A percentile compares a stretch with the other conserved stretches of the same genome.
Conservation (phyloP, 768 basidiomycete genomes). For the Pulveroboletus sp. region DNA sequence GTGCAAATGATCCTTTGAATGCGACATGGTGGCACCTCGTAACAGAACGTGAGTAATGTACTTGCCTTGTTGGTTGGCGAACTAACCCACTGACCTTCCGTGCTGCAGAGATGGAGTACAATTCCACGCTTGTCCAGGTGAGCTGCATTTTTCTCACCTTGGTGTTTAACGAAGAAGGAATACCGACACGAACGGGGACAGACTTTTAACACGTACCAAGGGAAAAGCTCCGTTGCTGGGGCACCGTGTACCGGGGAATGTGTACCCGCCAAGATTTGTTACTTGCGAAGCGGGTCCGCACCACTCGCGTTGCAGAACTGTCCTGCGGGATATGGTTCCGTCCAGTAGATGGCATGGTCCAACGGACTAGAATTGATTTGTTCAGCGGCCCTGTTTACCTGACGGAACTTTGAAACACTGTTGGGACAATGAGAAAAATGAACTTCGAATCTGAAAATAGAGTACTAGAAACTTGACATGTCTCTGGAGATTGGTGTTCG, state of each 20-base stretch:
- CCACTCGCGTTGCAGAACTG: slow-evolving; percentile 57
- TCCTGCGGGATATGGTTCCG: background rate
- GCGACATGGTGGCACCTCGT: slow-evolving; percentile 78
- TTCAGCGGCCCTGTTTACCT: too few relatives aligned
- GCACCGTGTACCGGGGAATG: slow-evolving; percentile 55
- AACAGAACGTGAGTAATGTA: slow-evolving; percentile 50
- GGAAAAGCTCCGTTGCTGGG: slow-evolving; percentile 55
- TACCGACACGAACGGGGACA: slow-evolving; percentile 13
- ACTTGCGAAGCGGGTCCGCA: slow-evolving; percentile 66
- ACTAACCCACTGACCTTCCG: background rate
- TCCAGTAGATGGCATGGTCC: background rate
- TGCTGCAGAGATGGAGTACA: slow-evolving; percentile 12
- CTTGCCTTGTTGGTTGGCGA: too few relatives aligned
- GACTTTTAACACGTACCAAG: slow-evolving; percentile 63
- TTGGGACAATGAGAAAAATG: too few relatives aligned
- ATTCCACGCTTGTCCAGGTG: slow-evolving; percentile 14
- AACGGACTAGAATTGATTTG: background rate
- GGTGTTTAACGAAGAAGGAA: too few relatives aligned
- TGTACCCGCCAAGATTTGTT: slow-evolving; percentile 61
- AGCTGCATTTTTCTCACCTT: background rate
- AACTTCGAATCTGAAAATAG: too few relatives aligned
- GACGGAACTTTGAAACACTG: too few relatives aligned
- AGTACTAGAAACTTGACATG: too few relatives aligned
- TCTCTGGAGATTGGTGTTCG: too few relatives aligned
- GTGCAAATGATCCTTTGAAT: slow-evolving; percentile 60